Conservation (phyloP, 208 protist species). For the Leishmania mexicana region DNA sequence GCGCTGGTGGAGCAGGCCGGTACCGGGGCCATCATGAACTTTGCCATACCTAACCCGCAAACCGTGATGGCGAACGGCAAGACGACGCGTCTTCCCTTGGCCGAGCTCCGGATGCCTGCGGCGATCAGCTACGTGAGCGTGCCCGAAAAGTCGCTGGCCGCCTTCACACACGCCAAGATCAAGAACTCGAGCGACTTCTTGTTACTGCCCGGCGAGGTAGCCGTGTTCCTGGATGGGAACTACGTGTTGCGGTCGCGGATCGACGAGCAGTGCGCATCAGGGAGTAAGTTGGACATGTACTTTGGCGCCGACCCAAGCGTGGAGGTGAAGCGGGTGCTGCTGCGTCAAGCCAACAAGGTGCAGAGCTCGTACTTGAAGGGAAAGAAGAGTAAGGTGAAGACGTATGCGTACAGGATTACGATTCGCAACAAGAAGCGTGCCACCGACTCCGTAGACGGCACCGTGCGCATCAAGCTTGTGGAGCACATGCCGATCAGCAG, state of each 20-base stretch:
- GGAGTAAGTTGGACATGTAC: constrained; percentile 19
- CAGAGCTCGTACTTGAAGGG: constrained; percentile 25
- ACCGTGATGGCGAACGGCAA: constrained; percentile 31
- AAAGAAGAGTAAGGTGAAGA: constrained; percentile 20
- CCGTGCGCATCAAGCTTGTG: constrained; percentile 21
- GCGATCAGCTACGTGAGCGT: constrained; percentile 28
- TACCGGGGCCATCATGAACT: constrained; percentile 26
- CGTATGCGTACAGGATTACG: constrained; percentile 25
- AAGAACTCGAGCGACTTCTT: constrained; percentile 29
- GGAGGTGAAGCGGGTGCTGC: constrained; percentile 33
- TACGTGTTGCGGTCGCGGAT: constrained; percentile 26
- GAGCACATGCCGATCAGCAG: constrained; percentile 34
- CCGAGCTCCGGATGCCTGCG: constrained; percentile 26
- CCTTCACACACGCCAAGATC: constrained; percentile 27
- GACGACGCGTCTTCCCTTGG: constrained; percentile 26
- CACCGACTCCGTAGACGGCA: constrained; percentile 5
- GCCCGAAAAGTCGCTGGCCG: constrained; percentile 21
- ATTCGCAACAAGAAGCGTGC: constrained; percentile 33
- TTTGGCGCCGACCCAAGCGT: constrained; percentile 30
- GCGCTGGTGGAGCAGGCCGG: constrained; percentile 22
- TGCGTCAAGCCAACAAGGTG: constrained; percentile 32
- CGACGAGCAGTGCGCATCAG: constrained; percentile 19
- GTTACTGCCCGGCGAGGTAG: constrained; percentile 22
- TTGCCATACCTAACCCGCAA: constrained; percentile 24
- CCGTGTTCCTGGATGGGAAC: constrained; percentile 33